Evolutionary conservation across 78 protist species (phyloP), one percentile per base, ranked within the genome.

Genomic region (Diacronema lutheri): DNA sequence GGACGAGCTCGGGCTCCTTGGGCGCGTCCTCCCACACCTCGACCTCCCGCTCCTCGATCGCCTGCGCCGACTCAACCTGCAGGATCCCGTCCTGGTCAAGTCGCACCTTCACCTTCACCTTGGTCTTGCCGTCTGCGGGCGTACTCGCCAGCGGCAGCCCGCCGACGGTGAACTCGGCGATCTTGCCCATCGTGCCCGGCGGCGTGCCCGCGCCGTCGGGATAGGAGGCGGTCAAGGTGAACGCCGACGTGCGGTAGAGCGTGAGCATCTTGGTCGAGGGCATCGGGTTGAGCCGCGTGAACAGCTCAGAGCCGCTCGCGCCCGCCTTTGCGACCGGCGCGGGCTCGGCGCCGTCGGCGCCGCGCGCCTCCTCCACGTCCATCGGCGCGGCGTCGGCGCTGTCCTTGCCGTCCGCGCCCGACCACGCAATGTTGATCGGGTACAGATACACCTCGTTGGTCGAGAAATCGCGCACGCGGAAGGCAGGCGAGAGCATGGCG

Each of bases 401-500:
- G 16, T 3, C 50, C 50, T 44, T 7, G 58, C 56, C 71, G 40
- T 65, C 66, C 13, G 81, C 5, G 13, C 23, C 2, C 35, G 80
- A 57, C 92, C 90, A 93, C 50, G 58, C 31, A 65, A 92, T 68
- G 38, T 46, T 44, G 72, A 96, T 89, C 83, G 93, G 93, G 90
- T 89, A 84, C 33, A 89, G 80, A 12, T 92, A 81, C 23, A 62
- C 58, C 77, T 96, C 98, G 66, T 68, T 46, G 35, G 94, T 82
- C 29, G 31, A 40, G 64, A 91, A 95, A 58, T 93, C 96, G 58
- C 96, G 92, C 50, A 96, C 96, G 55, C 88, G 79, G 94, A 95
- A 95, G 20, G 81, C 61, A 44, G 97, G 97, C 29, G 89, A 69
- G 77, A 96, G 80, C 89, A 93, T 93, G 74, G 99, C 99, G 81